Evolutionary conservation across 495 filamentous ascomycete species (phyloP).

Genomic region (Neurospora sp.): DNA sequence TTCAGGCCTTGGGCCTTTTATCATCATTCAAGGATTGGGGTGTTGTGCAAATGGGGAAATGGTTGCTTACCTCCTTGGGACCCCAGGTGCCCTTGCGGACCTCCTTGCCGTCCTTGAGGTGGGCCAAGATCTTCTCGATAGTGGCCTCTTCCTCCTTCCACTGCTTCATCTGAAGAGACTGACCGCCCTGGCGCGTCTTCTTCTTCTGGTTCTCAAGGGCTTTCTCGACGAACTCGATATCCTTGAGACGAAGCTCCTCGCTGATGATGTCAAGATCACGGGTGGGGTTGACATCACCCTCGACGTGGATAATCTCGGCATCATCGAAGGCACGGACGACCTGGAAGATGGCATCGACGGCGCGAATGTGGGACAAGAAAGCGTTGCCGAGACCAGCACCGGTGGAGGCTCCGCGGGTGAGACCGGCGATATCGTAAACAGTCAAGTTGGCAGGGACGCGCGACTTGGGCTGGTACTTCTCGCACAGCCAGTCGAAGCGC

Average conservation of each 20-base stretch:
- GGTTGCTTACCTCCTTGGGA: constrained; percentile 81
- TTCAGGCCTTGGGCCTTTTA: constrained; percentile 93
- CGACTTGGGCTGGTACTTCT: constrained; percentile 96
- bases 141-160: constrained; percentile 88
- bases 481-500: constrained; percentile 88
- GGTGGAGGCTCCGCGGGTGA: constrained; percentile 92
- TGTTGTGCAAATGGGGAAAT: constrained; percentile 7
- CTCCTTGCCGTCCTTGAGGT: constrained; percentile 79
- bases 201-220: constrained; percentile 80
- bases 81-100: constrained; percentile 82
- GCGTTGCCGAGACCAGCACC: constrained; percentile 96
- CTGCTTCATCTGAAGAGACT: constrained; percentile 97
- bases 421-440: constrained; percentile 97
- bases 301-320: constrained; percentile 98
- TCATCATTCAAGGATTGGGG: constrained; percentile 65
- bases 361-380: constrained; percentile 97
- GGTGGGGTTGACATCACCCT: constrained; percentile 92
- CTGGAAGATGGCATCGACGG: constrained; percentile 99
- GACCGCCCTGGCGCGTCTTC: constrained; percentile 86
- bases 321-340: constrained; percentile 99
- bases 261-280: constrained; percentile 94
- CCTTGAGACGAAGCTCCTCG: constrained; percentile 94
- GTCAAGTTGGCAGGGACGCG: constrained; percentile 92
- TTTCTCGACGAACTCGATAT: constrained; percentile 98
- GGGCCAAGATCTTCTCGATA: constrained; percentile 75